Conservation (phyloP, 1,139 yeast species). For the Lodderomyces pseudojiufengensis region DNA sequence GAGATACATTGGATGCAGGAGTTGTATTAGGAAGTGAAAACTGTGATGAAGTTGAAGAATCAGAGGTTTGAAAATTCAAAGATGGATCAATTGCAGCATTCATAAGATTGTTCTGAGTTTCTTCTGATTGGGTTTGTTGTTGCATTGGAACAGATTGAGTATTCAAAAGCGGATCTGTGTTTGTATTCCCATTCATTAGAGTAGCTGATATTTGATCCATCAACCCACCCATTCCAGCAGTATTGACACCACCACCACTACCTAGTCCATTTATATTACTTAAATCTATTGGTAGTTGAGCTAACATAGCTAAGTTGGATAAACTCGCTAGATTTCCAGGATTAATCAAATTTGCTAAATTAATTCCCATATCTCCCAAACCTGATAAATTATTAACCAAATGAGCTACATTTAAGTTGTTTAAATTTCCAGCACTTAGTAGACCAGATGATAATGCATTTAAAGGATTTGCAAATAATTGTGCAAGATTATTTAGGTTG, state of each 20-base stretch:
- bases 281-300: constrained; percentile 43
- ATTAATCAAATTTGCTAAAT: constrained; percentile 24
- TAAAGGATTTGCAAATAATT: constrained; percentile 13
- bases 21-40: too few relatives aligned
- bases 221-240: constrained; percentile 6
- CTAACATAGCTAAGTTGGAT: constrained; percentile 41
- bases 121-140: too few relatives aligned
- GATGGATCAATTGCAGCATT: too few relatives aligned
- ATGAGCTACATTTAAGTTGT: constrained; percentile 43
- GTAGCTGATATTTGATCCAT: constrained; percentile 4
- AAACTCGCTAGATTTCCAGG: constrained; percentile 41
- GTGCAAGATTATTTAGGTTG: background rate
- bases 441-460: constrained; percentile 17
- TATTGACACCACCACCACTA: constrained; percentile 13
- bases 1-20: background rate
- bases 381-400: constrained; percentile 43
- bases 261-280: constrained; percentile 33
- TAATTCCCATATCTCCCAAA: constrained; percentile 20
- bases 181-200: background rate
- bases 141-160: background rate
- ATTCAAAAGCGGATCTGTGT: background rate
- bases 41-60: too few relatives aligned
- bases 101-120: too few relatives aligned
- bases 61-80: too few relatives aligned
- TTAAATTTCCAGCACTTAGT: constrained; percentile 43